These are phyloP conservation scores for Lachancea meyersii DNA, from an alignment of 805 yeast genomes.

Conservation along the genomic window DNA sequence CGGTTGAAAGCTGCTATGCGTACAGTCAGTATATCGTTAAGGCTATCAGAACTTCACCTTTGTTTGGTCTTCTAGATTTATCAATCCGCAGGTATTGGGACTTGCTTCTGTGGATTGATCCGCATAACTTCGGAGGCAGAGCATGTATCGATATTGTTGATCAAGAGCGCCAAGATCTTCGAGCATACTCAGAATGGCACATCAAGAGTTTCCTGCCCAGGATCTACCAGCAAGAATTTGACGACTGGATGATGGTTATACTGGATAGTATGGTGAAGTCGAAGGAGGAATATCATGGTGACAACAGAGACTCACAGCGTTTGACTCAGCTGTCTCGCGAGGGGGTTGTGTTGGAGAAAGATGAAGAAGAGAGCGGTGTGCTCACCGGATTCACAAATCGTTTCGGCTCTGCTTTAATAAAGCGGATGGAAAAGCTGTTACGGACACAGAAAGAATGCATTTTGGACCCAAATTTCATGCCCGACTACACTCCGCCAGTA, in stretches of 20 bases:
- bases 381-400: conserved; percentile 45
- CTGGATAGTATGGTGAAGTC: conserved; percentile 59
- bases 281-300: conserved; percentile 34
- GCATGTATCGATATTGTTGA: conserved; percentile 38
- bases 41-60: conserved; percentile 70
- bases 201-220: conserved; percentile 66
- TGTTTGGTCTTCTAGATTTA: conserved; percentile 78
- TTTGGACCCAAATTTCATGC: conserved; percentile 53
- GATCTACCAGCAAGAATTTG: conserved; percentile 74
- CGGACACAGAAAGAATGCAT: conserved; percentile 69
- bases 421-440: conserved; percentile 58
- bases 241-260: conserved; percentile 76
- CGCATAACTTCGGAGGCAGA: conserved; percentile 76
- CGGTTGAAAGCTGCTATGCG: conserved; percentile 85
- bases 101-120: conserved; percentile 90
- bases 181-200: conserved; percentile 66
- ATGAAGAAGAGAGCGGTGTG: conserved; percentile 33
- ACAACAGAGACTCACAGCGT: conserved; percentile 48
- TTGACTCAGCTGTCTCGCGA: conserved; percentile 60
- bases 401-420: conserved; percentile 58
- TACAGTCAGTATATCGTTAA: conserved; percentile 79
- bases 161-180: conserved; percentile 34
- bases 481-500: conserved; percentile 65
- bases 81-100: conserved; percentile 82
- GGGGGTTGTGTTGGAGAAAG: conserved; percentile 35